Evolutionary conservation across 345 rosid species (phyloP).

Genomic region (Gossypium stocksii): DNA sequence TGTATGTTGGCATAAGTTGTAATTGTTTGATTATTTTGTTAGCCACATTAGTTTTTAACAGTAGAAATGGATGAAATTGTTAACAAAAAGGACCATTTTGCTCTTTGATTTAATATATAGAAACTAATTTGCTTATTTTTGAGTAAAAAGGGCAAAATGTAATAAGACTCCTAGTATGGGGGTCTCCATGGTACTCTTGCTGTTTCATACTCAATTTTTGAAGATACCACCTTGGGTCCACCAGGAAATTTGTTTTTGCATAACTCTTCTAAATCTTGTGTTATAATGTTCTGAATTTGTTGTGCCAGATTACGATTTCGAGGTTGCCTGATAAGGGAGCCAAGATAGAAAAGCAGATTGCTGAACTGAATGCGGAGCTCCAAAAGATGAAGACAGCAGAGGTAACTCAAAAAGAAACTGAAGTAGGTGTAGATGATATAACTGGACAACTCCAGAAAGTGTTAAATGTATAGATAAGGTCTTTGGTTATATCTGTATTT

Average conservation of each 20-base stretch:
- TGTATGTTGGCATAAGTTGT: no score
- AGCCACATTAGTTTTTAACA: no score
- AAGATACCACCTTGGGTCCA: neutral
- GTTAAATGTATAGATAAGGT: slow-evolving; percentile 45
- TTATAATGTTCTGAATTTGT: neutral
- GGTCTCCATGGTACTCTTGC: no score
- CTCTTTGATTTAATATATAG: no score
- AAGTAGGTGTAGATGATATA: slow-evolving; percentile 58
- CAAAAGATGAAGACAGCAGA: slow-evolving; percentile 35
- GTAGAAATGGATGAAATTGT: no score
- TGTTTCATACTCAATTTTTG: neutral
- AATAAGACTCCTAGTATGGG: no score
- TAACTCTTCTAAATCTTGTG: neutral
- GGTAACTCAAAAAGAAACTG: slow-evolving; percentile 16
- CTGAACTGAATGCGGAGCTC: slow-evolving; percentile 58
- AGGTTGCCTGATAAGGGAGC: slow-evolving; percentile 80
- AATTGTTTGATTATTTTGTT: no score
- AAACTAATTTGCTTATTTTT: neutral
- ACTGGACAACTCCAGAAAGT: slow-evolving; percentile 44
- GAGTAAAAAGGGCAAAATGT: no score
- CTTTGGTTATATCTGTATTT: neutral
- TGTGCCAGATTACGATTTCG: slow-evolving; percentile 49
- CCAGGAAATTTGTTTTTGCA: neutral
- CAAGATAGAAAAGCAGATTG: slow-evolving; percentile 62
- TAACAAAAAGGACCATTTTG: no score